Evolutionary conservation across 306 rosid species (phyloP), one percentile per base, ranked within the genome.

Genomic region (Phaseolus lunatus): DNA sequence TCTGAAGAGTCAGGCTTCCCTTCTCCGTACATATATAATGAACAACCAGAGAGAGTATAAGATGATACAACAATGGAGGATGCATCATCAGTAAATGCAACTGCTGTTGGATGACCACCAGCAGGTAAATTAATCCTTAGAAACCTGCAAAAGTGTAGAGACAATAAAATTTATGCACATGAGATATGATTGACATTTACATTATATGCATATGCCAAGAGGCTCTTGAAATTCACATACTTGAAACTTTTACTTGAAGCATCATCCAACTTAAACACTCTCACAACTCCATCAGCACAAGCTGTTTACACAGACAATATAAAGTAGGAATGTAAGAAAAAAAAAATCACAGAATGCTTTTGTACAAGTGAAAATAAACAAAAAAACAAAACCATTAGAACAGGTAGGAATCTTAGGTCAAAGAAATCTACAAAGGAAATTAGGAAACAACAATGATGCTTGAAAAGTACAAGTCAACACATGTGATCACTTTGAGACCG

Each of bases 191-290:
- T 75, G 77, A 70, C 58, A 67, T 73, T 56, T 45, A 75, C 59
- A 66, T 65, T 37, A 44, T 24, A 63, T 72, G 58, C 37, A 44
- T 53, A 58, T 41, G 49, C 57, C 15, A 53, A 59, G 78, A 72
- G 80, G 43, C 67, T 76, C 71, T 59, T 29, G 52, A 63, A 80
- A 82, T 81, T 49, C 90, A 79, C 86, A 57, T 90, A 92, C 97
- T 87, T 96, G 96, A 92, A 96, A 86, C 99, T 96, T 93, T 91
- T 92, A 72, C 98, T 93, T 52, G 88, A 85, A 79, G 91, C 94
- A 80, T 96, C 97, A 22, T 96, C 99, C 92, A 96, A 78, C 91
- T 92, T 92, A 69, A 96, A 96, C 26, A 92, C 91, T 76, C 99
- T 89, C 82, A 96, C 78, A 62, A 96, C 82, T 85, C 99, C 99